phyloP scores from a whole-genome alignment of 2,329 filamentous ascomycete species.

The Rutstroemia sydowiana region DNA sequence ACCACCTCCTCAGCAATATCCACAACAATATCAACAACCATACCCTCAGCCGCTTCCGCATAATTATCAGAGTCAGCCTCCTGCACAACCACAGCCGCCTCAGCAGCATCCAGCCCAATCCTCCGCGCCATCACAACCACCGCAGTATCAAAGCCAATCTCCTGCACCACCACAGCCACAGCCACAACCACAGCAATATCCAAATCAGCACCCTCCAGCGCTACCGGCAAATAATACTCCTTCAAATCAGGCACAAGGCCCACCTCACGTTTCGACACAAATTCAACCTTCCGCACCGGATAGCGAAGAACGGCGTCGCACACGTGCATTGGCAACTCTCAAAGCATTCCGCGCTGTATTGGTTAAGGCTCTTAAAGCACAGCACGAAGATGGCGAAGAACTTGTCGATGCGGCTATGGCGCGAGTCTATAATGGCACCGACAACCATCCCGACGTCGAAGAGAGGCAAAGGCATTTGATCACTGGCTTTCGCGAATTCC shows the following conservation, averaged over 20 bases:
- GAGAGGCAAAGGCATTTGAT: slow-evolving; percentile 11
- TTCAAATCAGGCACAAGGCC: too few relatives aligned
- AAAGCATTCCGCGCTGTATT: slow-evolving; percentile 24
- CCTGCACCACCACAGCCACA: too few relatives aligned
- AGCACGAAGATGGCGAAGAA: slow-evolving; percentile 19
- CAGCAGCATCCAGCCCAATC: too few relatives aligned
- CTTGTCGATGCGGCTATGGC: slow-evolving; percentile 28
- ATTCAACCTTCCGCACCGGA: background rate
- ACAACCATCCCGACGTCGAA: slow-evolving; percentile 18
- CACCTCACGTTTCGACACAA: background rate
- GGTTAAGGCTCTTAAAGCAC: slow-evolving; percentile 14
- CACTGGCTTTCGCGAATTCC: background rate
- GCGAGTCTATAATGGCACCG: slow-evolving; percentile 23
- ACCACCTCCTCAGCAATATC: background rate
- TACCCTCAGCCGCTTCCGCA: background rate
- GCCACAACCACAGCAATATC: too few relatives aligned
- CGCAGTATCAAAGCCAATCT: too few relatives aligned
- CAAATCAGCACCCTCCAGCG: background rate
- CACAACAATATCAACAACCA: slow-evolving; percentile 1
- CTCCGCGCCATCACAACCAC: too few relatives aligned
- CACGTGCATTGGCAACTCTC: slow-evolving; percentile 3
- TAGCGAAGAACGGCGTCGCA: background rate
- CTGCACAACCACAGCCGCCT: background rate
- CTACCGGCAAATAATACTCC: background rate
- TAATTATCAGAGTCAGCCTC: slow-evolving; percentile 3